Evolutionary conservation across 257 asterid genomes (phyloP).

Genomic region (Salvia hispanica): DNA sequence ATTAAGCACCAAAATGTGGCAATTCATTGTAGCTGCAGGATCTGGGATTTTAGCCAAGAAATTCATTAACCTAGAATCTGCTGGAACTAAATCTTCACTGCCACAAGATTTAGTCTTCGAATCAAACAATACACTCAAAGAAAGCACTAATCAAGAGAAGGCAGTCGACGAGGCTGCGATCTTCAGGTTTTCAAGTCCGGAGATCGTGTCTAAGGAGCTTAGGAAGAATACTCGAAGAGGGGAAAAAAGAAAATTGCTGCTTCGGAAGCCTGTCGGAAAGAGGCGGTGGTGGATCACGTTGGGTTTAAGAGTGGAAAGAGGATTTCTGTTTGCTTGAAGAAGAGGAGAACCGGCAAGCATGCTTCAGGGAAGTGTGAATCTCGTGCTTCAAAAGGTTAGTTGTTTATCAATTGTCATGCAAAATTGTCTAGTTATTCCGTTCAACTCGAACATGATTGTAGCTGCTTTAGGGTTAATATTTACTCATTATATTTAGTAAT

Average conservation of each 20-base stretch:
- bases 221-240: constrained; percentile 45
- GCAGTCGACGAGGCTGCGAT: constrained; percentile 37
- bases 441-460: not conserved
- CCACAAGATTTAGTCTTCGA: constrained; percentile 32
- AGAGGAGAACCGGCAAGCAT: constrained; percentile 66
- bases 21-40: constrained; percentile 68
- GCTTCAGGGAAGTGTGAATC: constrained; percentile 59
- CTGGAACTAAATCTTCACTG: constrained; percentile 16
- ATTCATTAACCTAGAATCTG: constrained; percentile 36
- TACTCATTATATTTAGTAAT: not conserved
- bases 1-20: constrained; percentile 56
- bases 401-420: not conserved
- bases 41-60: constrained; percentile 77
- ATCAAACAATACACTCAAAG: constrained; percentile 29
- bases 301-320: constrained; percentile 46
- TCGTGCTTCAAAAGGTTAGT: constrained; percentile 65
- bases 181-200: constrained; percentile 64
- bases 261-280: constrained; percentile 25
- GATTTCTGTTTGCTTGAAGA: constrained; percentile 59
- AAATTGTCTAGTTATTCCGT: not conserved
- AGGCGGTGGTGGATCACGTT: constrained; percentile 41
- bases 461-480: not conserved
- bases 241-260: constrained; percentile 42
- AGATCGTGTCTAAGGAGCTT: constrained; percentile 31
- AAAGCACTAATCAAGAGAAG: constrained; percentile 22